Percentiles rank a stretch among this genome's conserved stretches.
phyloP scores from a whole-genome alignment of 2,329 filamentous ascomycete genomes.

The Dryadomyces sulphureus region DNA sequence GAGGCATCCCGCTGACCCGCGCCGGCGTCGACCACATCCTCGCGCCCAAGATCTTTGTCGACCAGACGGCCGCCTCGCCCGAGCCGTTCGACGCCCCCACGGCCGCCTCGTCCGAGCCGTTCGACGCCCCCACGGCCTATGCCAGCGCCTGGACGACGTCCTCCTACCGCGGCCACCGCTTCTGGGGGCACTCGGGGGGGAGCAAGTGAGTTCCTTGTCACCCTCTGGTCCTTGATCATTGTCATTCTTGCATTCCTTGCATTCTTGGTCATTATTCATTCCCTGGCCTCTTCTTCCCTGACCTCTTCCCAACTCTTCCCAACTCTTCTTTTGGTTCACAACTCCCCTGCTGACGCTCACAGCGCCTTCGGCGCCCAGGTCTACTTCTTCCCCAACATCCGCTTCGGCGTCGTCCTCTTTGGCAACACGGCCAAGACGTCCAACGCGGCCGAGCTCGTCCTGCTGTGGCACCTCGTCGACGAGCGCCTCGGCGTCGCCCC shows the following conservation, averaged over 20 bases:
- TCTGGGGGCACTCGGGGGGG: conserved; percentile 27
- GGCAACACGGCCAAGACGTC: conserved; percentile 28
- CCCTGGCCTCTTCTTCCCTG: too few species aligned
- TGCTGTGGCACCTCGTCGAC: conserved; percentile 25
- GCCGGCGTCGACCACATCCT: conserved; percentile 19
- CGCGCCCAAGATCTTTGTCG: conserved; percentile 17
- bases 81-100: conserved; percentile 14
- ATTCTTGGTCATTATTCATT: too few species aligned
- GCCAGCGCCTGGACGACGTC: conserved; percentile 23
- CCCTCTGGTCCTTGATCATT: background rate
- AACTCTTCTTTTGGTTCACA: background rate
- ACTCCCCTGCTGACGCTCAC: background rate
- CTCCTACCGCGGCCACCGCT: conserved; percentile 26
- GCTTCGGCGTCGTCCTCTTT: conserved; percentile 27
- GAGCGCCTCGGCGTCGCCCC: conserved; percentile 21
- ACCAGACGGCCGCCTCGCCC: conserved; percentile 5
- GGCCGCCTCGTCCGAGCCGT: conserved; percentile 9
- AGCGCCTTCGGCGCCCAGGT: conserved; percentile 26
- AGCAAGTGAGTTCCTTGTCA: conserved; percentile 17
- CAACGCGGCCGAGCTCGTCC: conserved; percentile 18
- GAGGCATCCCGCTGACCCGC: conserved; percentile 19
- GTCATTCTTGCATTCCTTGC: too few species aligned
- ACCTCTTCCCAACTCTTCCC: too few species aligned
- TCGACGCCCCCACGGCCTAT: conserved; percentile 18
- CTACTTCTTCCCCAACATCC: conserved; percentile 26